Base-by-base conservation (phyloP, 2,329 filamentous ascomycete species). In the Beauveria australis region DNA sequence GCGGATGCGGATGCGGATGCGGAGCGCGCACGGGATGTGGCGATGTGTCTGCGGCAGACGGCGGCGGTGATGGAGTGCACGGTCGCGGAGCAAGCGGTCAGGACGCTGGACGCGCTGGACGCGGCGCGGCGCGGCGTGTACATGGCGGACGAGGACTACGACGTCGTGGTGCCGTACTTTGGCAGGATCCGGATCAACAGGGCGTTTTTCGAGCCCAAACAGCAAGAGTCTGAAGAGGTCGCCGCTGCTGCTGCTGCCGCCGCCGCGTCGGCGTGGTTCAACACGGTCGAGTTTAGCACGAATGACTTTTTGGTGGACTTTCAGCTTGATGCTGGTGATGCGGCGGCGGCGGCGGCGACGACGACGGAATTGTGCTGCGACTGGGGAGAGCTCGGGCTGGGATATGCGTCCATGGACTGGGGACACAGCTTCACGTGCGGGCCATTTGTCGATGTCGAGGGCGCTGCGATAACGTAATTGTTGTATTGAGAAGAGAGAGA, bases 81-180 rank as follows among this genome's bases (percentile, higher is more conserved):
- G 3, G 76, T 79, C 18, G 75, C 76, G n/a, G 68, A 69, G 5
- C 76, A 79, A 64, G 74, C 74, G 24, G 70, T 72, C 5, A 67
- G 74, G 53, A 69, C 76, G 30, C 68, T 79, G 5, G 72, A 77
- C 48, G 69, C 72, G 47, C 70, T 79, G 3, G 67, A 67, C n/a
- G 64, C 63, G 53, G 65, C 65, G 10, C 63, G 68, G 30, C 62
- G 67, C 28, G 68, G 64, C 24, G 37, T 33, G 60, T 70, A 64
- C 65, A 53, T 63, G 24, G 61, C 62, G 16, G 61, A 62, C 44
- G 60, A 64, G 8, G 68, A 65, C 5, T 76, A 72, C 63, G 75
- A 76, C 64, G 72, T 76, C 19, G 72, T 73, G 5, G 73, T 79
- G 24, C 76, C 77, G 2, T 78, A 76, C 61, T 78, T 78, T 69